Evolutionary conservation across 805 yeast genomes (phyloP).

Genomic region (Starmerella asiatica): DNA sequence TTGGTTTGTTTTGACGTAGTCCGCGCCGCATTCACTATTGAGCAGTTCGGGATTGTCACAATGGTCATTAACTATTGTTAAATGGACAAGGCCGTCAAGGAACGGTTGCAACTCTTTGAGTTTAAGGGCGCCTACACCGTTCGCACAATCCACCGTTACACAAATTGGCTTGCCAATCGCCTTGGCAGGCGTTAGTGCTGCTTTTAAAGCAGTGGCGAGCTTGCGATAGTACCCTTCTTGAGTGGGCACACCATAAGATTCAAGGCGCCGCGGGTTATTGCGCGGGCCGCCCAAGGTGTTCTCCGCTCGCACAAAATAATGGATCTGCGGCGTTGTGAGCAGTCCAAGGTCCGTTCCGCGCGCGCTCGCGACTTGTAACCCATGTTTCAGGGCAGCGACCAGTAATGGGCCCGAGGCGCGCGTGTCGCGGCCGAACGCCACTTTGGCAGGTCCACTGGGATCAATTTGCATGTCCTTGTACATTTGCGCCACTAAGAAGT

Average conservation of each 20-base stretch:
- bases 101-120: conserved; percentile 36
- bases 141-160: conserved; percentile 77
- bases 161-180: conserved; percentile 25
- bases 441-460: conserved; percentile 31
- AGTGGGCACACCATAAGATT: conserved; percentile 44
- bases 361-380: conserved; percentile 40
- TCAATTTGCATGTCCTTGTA: conserved; percentile 36
- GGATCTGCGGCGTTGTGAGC: conserved; percentile 88
- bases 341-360: conserved; percentile 45
- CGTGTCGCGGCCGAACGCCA: conserved; percentile 74
- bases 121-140: conserved; percentile 91
- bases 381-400: conserved; percentile 44
- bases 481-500: conserved; percentile 29
- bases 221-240: conserved; percentile 61
- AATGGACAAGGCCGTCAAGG: conserved; percentile 32
- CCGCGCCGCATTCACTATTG: conserved; percentile 85
- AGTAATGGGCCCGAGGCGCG: conserved; percentile 70
- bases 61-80: conserved; percentile 38
- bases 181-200: conserved; percentile 20
- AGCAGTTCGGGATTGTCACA: conserved; percentile 43
- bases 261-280: conserved; percentile 22
- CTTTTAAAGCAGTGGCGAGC: conserved; percentile 40
- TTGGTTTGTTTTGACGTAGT: conserved; percentile 84
- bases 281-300: conserved; percentile 37
- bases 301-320: conserved; percentile 60